These are phyloP conservation scores for Sparassis latifolia DNA, from an alignment of 1,284 basidiomycete species.

Conservation along the genomic window DNA sequence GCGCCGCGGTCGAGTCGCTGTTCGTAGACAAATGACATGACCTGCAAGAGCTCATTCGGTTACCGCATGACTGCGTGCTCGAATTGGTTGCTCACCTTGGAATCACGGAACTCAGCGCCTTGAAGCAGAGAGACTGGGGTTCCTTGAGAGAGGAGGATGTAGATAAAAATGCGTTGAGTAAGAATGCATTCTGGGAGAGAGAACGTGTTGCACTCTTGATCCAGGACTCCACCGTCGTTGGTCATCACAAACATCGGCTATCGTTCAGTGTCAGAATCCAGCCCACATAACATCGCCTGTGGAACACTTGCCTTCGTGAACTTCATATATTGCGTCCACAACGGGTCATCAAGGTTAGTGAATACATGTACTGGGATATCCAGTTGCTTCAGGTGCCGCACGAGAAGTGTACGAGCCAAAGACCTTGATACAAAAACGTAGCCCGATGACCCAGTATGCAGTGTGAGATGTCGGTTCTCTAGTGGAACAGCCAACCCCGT, in stretches of 20 bases:
- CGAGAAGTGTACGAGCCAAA: conserved; percentile 46
- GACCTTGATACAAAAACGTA: conserved; percentile 39
- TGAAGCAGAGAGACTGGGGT: conserved; percentile 46
- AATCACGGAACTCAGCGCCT: conserved; percentile 51
- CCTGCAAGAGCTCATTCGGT: conserved; percentile 22
- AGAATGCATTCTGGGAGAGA: conserved; percentile 30
- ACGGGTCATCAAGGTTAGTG: conserved; percentile 33
- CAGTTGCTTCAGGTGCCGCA: conserved; percentile 40
- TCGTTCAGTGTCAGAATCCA: conserved; percentile 3
- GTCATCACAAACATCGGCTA: conserved; percentile 65
- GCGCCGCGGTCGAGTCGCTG: conserved; percentile 22
- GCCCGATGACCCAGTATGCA: conserved; percentile 29
- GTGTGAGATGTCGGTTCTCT: conserved; percentile 38
- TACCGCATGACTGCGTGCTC: background rate
- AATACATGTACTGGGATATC: conserved; percentile 40
- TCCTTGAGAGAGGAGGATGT: conserved; percentile 37
- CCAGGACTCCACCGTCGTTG: conserved; percentile 41
- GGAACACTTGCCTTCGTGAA: conserved; percentile 31
- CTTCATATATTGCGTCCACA: conserved; percentile 41
- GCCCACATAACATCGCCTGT: background rate
- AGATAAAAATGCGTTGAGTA: conserved; percentile 43
- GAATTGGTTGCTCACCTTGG: conserved; percentile 38
- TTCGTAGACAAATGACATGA: conserved; percentile 41
- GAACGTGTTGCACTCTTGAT: conserved; percentile 6
- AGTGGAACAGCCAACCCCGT: background rate